A percentile compares a stretch with the other conserved stretches of the same genome.
These are phyloP conservation scores for Pseudotsuga menziesii DNA, from an alignment of 75 land plant species.

Conservation along the genomic window DNA sequence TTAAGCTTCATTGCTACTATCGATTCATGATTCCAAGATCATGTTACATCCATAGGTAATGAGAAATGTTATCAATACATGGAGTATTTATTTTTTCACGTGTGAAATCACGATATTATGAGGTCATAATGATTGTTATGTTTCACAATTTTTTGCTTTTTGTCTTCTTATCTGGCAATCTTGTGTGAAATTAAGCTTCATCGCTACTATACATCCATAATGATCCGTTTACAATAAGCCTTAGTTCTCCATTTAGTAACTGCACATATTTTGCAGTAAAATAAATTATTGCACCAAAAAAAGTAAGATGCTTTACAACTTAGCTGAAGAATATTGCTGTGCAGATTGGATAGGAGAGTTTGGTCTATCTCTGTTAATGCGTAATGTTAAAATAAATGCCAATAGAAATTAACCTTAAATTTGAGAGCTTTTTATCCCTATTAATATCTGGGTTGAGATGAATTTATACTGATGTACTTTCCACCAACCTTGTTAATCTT, in stretches of 20 bases:
- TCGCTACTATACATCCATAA: too few relatives aligned
- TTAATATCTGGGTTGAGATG: too few relatives aligned
- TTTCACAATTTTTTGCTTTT: background rate
- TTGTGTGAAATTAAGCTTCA: background rate
- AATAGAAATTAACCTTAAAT: too few relatives aligned
- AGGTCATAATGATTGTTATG: background rate
- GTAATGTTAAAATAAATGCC: too few relatives aligned
- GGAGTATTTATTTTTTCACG: background rate
- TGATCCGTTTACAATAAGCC: background rate
- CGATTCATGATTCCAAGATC: background rate
- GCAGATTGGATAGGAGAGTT: too few relatives aligned
- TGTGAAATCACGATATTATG: background rate
- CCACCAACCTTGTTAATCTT: too few relatives aligned
- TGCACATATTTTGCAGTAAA: background rate
- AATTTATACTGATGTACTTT: too few relatives aligned
- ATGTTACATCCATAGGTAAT: background rate
- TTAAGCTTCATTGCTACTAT: background rate
- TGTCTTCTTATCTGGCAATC: background rate
- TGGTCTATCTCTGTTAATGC: too few relatives aligned
- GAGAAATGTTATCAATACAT: background rate
- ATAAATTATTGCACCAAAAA: background rate
- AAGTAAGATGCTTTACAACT: too few relatives aligned
- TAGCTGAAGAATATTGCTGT: too few relatives aligned
- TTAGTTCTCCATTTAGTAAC: background rate
- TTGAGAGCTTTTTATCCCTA: too few relatives aligned